Conservation (phyloP, 2,329 filamentous ascomycete genomes). For the Leptoxyphium fumago region DNA sequence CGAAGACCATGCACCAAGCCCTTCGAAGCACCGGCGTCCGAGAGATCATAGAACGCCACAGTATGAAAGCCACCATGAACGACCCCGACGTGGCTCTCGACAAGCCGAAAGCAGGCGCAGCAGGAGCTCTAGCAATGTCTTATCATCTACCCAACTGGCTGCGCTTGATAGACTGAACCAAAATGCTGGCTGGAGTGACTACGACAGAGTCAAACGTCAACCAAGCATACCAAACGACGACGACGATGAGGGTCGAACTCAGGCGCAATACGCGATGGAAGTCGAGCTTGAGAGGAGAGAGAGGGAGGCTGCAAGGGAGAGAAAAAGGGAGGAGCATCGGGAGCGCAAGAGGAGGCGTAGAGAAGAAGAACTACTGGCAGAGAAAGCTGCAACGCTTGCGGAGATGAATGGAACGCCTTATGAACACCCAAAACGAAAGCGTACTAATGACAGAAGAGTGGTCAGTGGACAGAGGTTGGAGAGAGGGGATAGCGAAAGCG, state of each 20-base stretch:
- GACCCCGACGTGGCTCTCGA: conserved; percentile 3
- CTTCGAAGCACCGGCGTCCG: conserved; percentile 7
- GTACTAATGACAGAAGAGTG: conserved; percentile 23
- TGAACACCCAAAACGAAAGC: conserved; percentile 12
- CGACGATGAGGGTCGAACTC: conserved; percentile 17
- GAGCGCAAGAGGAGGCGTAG: conserved; percentile 21
- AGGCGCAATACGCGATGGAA: conserved; percentile 19
- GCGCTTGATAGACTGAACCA: conserved; percentile 50
- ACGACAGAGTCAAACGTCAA: conserved; percentile 36
- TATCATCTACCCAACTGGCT: conserved; percentile 46
- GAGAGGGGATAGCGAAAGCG: conserved; percentile 10
- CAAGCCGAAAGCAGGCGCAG: conserved; percentile 10
- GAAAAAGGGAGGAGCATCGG: conserved; percentile 10
- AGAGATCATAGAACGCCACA: conserved; percentile 4
- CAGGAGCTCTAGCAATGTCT: conserved; percentile 20
- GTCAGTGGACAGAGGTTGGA: conserved; percentile 34
- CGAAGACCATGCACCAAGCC: conserved; percentile 6
- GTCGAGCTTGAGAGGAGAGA: conserved; percentile 24
- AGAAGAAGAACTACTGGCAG: conserved; percentile 24
- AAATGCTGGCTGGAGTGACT: conserved; percentile 32
- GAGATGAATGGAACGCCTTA: conserved; percentile 13
- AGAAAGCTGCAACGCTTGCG: conserved; percentile 8
- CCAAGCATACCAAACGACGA: conserved; percentile 20
- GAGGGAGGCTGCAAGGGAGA: conserved; percentile 20
- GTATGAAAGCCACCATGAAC: background rate